Base-by-base conservation (phyloP, 345 rosid genomes). In the Hibiscus mutabilis region DNA sequence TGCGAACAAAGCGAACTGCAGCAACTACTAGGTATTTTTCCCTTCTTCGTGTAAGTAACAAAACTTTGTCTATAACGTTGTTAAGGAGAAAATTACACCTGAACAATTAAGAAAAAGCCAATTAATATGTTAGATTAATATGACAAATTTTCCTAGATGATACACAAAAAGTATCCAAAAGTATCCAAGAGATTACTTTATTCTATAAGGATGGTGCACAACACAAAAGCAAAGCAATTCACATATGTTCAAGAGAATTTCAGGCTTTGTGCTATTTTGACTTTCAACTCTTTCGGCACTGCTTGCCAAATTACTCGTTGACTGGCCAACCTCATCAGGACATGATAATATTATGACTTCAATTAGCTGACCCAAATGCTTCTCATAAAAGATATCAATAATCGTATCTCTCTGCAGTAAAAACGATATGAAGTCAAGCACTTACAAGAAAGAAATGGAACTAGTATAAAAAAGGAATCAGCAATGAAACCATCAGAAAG, bases 1-100 rank as follows among this genome's bases (percentile, higher is more conserved):
- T 90, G 70, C 99, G 98, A 65, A 95, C 81, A 87, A 95, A 90
- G 29, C 98, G 89, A 77, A 95, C 82, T 37, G 96, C 96, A 70
- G 99, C 97, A 79, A 89, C 94, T 76, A 89, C 96, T 27, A 95
- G 87, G 81, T 88, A 92, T 74, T 85, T 95, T 84, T 95, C 99
- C 83, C 85, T 86, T 81, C 99, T 89, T 67, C 57, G 85, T 4
- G 91, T 88, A 69, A 95, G 91, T 71, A 85, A 77, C 82, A 92
- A 78, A 77, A 95, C 91, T 82, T 92, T 89, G 82, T 95, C 99
- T 73, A 86, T 73, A 73, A 89, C 84, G 75, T 88, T 87, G 74
- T 86, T 82, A 66, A 90, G 97, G 65, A 95, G 88, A 87, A 95
- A 92, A 83, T 87, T 88, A 82, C 88, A 87, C 87, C 99, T 92